Evolutionary conservation across 345 rosid species (phyloP).

Genomic region (Eucalyptus lansdowneana): DNA sequence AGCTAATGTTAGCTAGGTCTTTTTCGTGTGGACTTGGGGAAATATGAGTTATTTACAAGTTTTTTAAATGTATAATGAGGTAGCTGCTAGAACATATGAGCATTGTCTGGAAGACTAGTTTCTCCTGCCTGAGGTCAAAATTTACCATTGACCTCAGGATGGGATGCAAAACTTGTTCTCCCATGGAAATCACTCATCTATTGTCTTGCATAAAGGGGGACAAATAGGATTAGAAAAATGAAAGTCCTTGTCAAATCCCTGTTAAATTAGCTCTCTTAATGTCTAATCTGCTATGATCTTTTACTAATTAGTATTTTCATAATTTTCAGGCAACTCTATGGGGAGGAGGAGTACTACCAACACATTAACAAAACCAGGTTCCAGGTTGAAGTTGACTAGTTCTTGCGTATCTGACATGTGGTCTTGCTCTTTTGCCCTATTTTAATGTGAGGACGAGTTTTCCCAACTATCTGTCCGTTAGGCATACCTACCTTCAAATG

Average conservation of each 20-base stretch:
- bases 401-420: not conserved
- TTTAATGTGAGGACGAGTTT: not conserved
- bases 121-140: not conserved
- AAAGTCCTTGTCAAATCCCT: not conserved
- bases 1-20: not conserved
- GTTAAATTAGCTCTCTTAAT: not conserved
- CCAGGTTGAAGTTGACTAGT: not conserved
- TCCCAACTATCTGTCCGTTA: not conserved
- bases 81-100: not conserved
- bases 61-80: not conserved
- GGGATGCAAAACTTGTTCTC: not conserved
- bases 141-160: not conserved
- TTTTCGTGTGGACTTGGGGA: not conserved
- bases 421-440: not conserved
- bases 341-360: conserved; percentile 40
- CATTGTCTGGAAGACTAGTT: not conserved
- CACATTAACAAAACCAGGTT: conserved; percentile 15
- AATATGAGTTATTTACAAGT: not conserved
- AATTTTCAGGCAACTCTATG: conserved; percentile 50
- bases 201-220: not conserved
- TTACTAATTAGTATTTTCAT: not conserved
- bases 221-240: not conserved
- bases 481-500: not conserved
- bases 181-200: not conserved
- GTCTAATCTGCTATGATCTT: not conserved